Percentiles rank a stretch among this genome's conserved stretches.
phyloP scores from a whole-genome alignment of 805 yeast genomes.

The Grigorovia humatica region DNA sequence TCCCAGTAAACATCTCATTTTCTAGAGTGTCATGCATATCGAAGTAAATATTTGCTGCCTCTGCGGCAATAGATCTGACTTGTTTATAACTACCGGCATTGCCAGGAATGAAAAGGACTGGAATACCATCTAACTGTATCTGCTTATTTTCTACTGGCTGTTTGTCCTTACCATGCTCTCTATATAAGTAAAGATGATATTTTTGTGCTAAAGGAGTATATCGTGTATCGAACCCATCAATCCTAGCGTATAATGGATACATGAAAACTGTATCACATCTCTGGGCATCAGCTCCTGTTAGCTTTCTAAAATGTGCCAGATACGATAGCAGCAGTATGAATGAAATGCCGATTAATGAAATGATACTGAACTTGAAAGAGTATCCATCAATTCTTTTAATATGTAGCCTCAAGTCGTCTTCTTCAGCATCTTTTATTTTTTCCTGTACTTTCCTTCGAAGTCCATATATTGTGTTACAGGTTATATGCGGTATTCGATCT shows the following conservation, averaged over 20 bases:
- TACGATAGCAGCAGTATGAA: constrained; percentile 7
- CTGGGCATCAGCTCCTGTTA: constrained; percentile 39
- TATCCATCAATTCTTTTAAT: not conserved
- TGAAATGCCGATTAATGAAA: constrained; percentile 13
- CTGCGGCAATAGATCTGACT: constrained; percentile 85
- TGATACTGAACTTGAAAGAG: constrained; percentile 1
- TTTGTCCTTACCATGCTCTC: constrained; percentile 67
- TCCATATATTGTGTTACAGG: not conserved
- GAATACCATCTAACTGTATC: constrained; percentile 54
- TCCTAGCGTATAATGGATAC: constrained; percentile 75
- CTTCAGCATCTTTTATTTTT: not conserved
- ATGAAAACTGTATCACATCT: constrained; percentile 62
- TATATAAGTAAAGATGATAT: constrained; percentile 73
- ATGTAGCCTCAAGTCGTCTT: not conserved
- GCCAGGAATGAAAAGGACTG: constrained; percentile 91
- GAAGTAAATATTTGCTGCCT: constrained; percentile 47
- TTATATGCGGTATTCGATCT: not conserved
- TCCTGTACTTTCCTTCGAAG: not conserved
- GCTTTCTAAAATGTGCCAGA: constrained; percentile 8
- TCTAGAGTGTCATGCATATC: constrained; percentile 20
- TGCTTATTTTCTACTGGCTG: constrained; percentile 36
- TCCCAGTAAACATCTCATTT: constrained; percentile 27
- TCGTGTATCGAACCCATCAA: constrained; percentile 63
- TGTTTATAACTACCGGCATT: constrained; percentile 93
- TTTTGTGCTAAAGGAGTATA: constrained; percentile 51